Conservation (phyloP, 78 protist species). For the Protostelium mycophagum region DNA sequence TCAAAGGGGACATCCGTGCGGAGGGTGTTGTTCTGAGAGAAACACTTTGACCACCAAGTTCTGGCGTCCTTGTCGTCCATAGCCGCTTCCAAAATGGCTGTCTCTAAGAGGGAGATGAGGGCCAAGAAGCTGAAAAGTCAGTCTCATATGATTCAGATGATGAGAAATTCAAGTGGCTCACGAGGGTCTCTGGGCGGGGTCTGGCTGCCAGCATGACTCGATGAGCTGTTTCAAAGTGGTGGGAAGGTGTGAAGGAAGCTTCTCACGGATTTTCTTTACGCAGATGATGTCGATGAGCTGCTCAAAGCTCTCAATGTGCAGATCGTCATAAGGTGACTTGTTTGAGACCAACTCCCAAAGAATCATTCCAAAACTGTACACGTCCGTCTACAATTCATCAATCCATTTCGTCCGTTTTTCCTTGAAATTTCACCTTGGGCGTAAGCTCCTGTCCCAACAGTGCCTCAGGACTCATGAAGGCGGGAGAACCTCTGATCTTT, state of each 20-base stretch:
- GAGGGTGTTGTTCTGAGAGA: background rate
- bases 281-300: background rate
- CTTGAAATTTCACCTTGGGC: background rate
- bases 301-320: background rate
- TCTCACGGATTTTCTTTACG: background rate
- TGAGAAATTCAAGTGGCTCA: background rate
- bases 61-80: background rate
- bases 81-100: background rate
- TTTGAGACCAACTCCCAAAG: background rate
- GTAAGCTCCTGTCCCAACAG: background rate
- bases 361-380: background rate
- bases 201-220: background rate
- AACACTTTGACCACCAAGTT: background rate
- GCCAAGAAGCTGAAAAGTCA: background rate
- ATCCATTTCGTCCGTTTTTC: background rate
- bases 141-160: background rate
- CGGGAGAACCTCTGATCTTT: background rate
- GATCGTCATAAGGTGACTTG: background rate
- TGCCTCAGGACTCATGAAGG: background rate
- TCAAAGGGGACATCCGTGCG: background rate
- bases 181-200: constrained; percentile 1
- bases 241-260: background rate
- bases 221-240: background rate
- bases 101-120: background rate
- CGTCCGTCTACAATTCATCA: background rate